A percentile compares a stretch with the other conserved stretches of the same genome.
These are phyloP conservation scores for Eucalyptus tenuipes DNA, from an alignment of 345 rosid species.

Conservation along the genomic window DNA sequence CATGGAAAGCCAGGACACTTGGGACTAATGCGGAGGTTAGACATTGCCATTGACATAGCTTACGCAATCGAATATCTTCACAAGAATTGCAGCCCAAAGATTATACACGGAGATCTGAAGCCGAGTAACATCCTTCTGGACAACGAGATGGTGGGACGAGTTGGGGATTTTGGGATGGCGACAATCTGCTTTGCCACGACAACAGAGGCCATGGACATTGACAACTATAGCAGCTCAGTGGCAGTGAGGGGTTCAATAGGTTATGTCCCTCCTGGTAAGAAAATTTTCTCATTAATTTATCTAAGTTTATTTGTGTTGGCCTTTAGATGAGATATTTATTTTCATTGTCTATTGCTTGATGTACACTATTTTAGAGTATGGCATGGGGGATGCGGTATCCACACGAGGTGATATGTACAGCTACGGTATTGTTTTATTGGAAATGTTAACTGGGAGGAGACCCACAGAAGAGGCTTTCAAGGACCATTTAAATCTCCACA, in stretches of 20 bases:
- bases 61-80: fast-evolving
- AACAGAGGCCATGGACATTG: not conserved
- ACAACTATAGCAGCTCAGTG: fast-evolving
- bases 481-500: no score
- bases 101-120: not conserved
- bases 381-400: not conserved
- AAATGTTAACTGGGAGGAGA: not conserved
- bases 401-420: not conserved
- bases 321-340: no score
- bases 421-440: not conserved
- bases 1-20: not conserved
- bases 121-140: not conserved
- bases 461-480: not conserved
- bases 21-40: not conserved
- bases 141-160: not conserved
- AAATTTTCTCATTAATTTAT: not conserved
- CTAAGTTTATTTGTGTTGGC: not conserved
- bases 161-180: not conserved
- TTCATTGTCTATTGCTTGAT: not conserved
- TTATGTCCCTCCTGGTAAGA: not conserved
- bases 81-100: not conserved
- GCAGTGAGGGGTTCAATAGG: not conserved
- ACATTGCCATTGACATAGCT: not conserved
- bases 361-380: not conserved
- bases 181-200: fast-evolving